Evolutionary conservation across 2,329 filamentous ascomycete species (phyloP).

Genomic region (Monosporascus sp.): DNA sequence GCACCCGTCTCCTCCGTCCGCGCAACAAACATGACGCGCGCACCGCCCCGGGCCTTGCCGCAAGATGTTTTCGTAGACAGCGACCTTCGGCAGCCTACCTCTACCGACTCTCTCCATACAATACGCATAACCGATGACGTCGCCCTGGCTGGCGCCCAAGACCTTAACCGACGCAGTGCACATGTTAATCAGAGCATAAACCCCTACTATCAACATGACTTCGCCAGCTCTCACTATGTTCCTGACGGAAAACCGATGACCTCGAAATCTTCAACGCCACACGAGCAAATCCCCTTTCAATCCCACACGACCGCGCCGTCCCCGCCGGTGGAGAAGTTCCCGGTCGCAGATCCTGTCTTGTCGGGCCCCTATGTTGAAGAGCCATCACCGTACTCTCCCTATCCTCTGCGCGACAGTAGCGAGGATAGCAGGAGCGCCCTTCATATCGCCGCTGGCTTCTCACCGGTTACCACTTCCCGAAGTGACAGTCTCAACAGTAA

Average conservation of each 20-base stretch:
- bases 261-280: slow-evolving; percentile 13
- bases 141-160: slow-evolving; percentile 16
- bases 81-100: slow-evolving; percentile 11
- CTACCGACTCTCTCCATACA: slow-evolving; percentile 6
- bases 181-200: slow-evolving; percentile 18
- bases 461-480: slow-evolving; percentile 17
- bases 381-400: slow-evolving; percentile 12
- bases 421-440: slow-evolving; percentile 20
- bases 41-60: slow-evolving; percentile 18
- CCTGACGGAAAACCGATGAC: slow-evolving; percentile 8
- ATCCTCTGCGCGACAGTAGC: slow-evolving; percentile 5
- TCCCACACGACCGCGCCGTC: slow-evolving; percentile 36
- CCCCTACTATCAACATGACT: slow-evolving; percentile 5
- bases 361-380: slow-evolving; percentile 8
- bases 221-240: slow-evolving; percentile 3
- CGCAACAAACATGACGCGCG: slow-evolving; percentile 21
- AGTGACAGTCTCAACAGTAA: slow-evolving; percentile 34
- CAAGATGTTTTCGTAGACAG: slow-evolving; percentile 19
- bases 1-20: too few relatives aligned
- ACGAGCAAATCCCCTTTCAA: slow-evolving; percentile 28
- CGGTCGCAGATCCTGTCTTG: slow-evolving; percentile 9
- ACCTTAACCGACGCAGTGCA: slow-evolving; percentile 21
- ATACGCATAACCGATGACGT: slow-evolving; percentile 13
- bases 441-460: slow-evolving; percentile 34
- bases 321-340: slow-evolving; percentile 21